Evolutionary conservation across 2,329 filamentous ascomycete genomes (phyloP).

Genomic region (Hyphodiscus sp.): DNA sequence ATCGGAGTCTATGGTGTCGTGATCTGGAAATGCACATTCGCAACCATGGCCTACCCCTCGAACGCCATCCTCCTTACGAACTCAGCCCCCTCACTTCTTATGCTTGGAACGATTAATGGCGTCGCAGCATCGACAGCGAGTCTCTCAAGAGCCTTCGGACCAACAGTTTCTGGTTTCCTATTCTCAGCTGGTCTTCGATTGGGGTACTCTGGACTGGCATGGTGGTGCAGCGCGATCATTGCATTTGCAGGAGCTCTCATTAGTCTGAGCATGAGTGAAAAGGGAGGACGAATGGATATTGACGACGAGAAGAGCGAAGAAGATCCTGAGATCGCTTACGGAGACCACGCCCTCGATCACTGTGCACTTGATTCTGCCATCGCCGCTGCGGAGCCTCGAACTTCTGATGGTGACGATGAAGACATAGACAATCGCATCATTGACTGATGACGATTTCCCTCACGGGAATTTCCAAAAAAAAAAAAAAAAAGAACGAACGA

Average conservation of each 20-base stretch:
- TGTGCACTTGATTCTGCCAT: slow-evolving; percentile 21
- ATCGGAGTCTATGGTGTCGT: slow-evolving; percentile 70
- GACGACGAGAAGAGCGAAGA: slow-evolving; percentile 28
- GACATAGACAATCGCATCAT: slow-evolving; percentile 6
- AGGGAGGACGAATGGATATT: slow-evolving; percentile 27
- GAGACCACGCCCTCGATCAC: slow-evolving; percentile 23
- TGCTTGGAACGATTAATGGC: slow-evolving; percentile 88
- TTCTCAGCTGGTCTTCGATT: slow-evolving; percentile 73
- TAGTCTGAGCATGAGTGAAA: slow-evolving; percentile 68
- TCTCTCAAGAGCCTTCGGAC: slow-evolving; percentile 80
- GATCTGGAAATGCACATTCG: slow-evolving; percentile 88
- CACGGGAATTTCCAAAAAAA: neutral
- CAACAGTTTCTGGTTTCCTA: slow-evolving; percentile 77
- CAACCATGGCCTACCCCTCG: slow-evolving; percentile 85
- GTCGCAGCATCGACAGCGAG: slow-evolving; percentile 88
- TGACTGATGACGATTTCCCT: slow-evolving; percentile 4
- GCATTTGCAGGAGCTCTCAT: slow-evolving; percentile 69
- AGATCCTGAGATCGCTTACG: slow-evolving; percentile 21
- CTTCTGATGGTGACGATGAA: neutral
- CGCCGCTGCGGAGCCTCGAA: slow-evolving; percentile 11
- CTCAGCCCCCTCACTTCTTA: slow-evolving; percentile 73
- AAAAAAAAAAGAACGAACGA: neutral
- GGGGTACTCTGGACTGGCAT: slow-evolving; percentile 82
- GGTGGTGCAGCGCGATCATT: slow-evolving; percentile 83
- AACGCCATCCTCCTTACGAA: slow-evolving; percentile 87